phyloP scores from a whole-genome alignment of 1,139 yeast genomes.

The Lodderomyces elongisporus region DNA sequence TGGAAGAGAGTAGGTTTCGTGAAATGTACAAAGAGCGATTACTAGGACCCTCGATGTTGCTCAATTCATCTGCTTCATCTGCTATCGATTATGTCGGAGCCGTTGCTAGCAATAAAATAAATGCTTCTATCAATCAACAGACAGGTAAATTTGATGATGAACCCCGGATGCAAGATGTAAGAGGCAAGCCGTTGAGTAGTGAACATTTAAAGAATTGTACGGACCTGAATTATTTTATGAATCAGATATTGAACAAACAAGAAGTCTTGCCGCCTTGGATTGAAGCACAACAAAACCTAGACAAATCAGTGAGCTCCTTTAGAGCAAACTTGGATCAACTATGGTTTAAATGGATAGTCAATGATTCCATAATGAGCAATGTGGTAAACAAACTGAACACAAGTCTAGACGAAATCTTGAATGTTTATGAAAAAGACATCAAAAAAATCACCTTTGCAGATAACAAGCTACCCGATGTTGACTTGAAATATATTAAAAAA shows the following conservation, averaged over 20 bases:
- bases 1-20: constrained; percentile 49
- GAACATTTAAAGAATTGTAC: constrained; percentile 58
- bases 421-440: constrained; percentile 8
- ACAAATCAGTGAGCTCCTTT: constrained; percentile 40
- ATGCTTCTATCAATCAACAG: constrained; percentile 57
- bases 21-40: constrained; percentile 62
- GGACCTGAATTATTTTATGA: constrained; percentile 40
- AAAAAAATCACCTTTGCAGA: constrained; percentile 4
- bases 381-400: constrained; percentile 15
- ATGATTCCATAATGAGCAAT: constrained; percentile 15
- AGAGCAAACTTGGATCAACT: constrained; percentile 38
- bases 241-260: constrained; percentile 62
- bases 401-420: constrained; percentile 11
- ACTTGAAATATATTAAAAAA: constrained; percentile 32
- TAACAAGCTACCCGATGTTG: constrained; percentile 10
- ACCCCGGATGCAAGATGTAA: constrained; percentile 38
- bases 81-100: constrained; percentile 49
- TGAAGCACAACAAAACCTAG: constrained; percentile 65
- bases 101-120: constrained; percentile 70
- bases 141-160: constrained; percentile 59
- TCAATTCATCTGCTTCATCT: constrained; percentile 22
- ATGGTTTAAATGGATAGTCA: constrained; percentile 39
- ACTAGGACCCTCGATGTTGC: constrained; percentile 50
- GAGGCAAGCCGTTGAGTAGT: constrained; percentile 58
- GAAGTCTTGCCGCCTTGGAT: constrained; percentile 88